Evolutionary conservation across 176 grass and related monocot genomes (phyloP).

Genomic region (Cocos nucifera): DNA sequence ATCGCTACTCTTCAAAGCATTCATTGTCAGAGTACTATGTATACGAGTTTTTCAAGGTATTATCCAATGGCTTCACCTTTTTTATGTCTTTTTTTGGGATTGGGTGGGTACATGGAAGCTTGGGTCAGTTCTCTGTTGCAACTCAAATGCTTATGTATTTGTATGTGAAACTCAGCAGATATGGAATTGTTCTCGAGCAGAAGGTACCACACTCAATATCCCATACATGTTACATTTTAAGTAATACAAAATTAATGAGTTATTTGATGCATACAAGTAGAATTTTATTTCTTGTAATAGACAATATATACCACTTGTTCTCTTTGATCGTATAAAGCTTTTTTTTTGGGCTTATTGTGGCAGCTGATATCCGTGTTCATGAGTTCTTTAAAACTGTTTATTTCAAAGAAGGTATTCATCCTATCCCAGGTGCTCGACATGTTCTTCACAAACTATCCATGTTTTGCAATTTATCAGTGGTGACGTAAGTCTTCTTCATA

Average conservation of each 20-base stretch:
- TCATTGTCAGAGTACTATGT: constrained; percentile 88
- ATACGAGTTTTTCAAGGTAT: constrained; percentile 94
- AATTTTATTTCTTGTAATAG: too few species aligned
- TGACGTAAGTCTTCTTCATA: constrained; percentile 60
- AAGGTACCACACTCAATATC: constrained; percentile 31
- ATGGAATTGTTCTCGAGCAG: constrained; percentile 89
- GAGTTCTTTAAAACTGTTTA: constrained; percentile 97
- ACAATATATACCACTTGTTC: too few species aligned
- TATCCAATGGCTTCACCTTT: too few species aligned
- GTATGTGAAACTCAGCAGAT: constrained; percentile 46
- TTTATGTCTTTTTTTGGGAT: too few species aligned
- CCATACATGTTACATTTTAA: too few species aligned
- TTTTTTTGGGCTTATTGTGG: constrained; percentile 9
- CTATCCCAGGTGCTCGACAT: constrained; percentile 74
- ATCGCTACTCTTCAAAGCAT: constrained; percentile 85
- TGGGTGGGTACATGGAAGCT: too few species aligned
- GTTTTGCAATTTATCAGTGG: constrained; percentile 87
- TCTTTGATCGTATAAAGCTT: not conserved
- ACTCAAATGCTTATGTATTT: constrained; percentile 20
- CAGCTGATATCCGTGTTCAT: constrained; percentile 88
- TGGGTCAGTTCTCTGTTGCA: too few species aligned
- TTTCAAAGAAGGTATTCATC: constrained; percentile 86
- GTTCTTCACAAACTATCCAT: constrained; percentile 69
- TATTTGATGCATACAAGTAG: too few species aligned
- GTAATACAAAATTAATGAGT: too few species aligned